Conservation (phyloP, 2,329 filamentous ascomycete species). For the Pseudogymnoascus sp. region DNA sequence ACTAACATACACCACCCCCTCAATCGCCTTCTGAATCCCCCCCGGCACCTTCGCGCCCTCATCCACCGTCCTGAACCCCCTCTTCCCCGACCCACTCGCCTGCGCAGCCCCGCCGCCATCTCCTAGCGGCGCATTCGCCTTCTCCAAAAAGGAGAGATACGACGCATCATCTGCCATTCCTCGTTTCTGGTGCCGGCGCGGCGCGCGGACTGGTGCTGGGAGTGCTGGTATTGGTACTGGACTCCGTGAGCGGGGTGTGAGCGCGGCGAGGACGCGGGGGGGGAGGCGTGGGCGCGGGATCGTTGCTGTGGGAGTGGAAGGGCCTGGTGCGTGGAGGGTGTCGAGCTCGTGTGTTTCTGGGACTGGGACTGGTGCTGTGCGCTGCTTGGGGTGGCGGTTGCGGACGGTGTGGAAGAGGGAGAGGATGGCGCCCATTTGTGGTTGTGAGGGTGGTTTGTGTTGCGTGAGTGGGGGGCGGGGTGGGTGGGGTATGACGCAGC, state of each 20-base stretch:
- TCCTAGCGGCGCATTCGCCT: constrained; percentile 73
- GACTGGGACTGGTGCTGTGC: background rate
- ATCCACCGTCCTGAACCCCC: constrained; percentile 47
- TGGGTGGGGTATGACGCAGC: background rate
- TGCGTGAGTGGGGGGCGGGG: background rate
- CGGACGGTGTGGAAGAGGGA: constrained; percentile 2
- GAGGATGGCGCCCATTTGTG: constrained; percentile 8
- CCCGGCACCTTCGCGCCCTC: constrained; percentile 53
- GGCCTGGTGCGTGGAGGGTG: background rate
- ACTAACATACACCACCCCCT: constrained; percentile 63
- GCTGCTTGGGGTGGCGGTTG: background rate
- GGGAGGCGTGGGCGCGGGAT: background rate
- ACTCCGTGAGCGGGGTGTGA: background rate
- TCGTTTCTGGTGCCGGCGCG: background rate
- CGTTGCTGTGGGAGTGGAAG: background rate
- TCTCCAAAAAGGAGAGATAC: constrained; percentile 79
- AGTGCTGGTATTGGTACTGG: background rate
- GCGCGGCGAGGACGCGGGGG: background rate
- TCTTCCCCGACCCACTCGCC: constrained; percentile 19
- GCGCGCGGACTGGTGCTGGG: constrained; percentile 12
- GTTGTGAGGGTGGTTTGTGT: background rate
- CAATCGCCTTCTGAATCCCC: constrained; percentile 43
- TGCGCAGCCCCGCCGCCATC: constrained; percentile 26
- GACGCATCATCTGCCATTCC: constrained; percentile 70
- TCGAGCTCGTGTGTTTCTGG: background rate